Percentiles rank a stretch among this genome's conserved stretches.
These are phyloP conservation scores for Pseudonitzschia multiseries DNA, from an alignment of 108 stramenopile genomes.

Conservation along the genomic window DNA sequence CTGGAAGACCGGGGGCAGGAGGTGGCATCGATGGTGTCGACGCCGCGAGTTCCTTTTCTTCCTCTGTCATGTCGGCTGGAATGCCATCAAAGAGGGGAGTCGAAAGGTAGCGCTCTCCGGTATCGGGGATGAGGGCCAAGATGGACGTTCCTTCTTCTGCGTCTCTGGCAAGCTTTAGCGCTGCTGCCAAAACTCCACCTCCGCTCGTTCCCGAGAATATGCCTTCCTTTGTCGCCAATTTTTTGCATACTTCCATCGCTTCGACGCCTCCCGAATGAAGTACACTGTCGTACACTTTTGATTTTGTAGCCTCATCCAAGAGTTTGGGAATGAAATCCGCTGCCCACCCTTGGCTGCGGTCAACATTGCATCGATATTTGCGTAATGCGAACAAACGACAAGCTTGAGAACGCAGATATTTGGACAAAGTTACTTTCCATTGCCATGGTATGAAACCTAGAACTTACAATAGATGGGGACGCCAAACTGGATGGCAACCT, in stretches of 20 bases:
- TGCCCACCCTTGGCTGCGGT: slow-evolving; percentile 66
- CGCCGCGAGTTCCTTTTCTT: slow-evolving; percentile 60
- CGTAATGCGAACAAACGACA: no score
- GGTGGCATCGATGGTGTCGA: slow-evolving; percentile 50
- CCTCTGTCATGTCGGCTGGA: slow-evolving; percentile 78
- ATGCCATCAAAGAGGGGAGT: slow-evolving; percentile 79
- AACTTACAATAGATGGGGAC: slow-evolving; percentile 31
- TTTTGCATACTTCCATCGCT: slow-evolving; percentile 52
- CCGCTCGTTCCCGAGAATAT: slow-evolving; percentile 75
- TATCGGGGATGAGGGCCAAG: slow-evolving; percentile 76
- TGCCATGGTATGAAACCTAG: not conserved
- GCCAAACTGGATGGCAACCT: slow-evolving; percentile 53
- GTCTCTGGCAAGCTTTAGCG: slow-evolving; percentile 68
- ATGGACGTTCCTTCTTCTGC: slow-evolving; percentile 62
- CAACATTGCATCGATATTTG: no score
- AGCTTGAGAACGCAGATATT: no score
- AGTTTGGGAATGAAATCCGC: slow-evolving; percentile 82
- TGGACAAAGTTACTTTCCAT: no score
- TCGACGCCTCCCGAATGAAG: slow-evolving; percentile 49
- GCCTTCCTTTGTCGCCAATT: slow-evolving; percentile 76
- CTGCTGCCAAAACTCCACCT: slow-evolving; percentile 67
- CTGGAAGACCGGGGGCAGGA: slow-evolving; percentile 40
- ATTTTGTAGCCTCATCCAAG: slow-evolving; percentile 44
- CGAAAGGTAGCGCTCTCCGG: slow-evolving; percentile 81
- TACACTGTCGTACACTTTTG: slow-evolving; percentile 46